phyloP scores from a whole-genome alignment of 805 yeast species.

The Zygoascus flipseniorum region DNA sequence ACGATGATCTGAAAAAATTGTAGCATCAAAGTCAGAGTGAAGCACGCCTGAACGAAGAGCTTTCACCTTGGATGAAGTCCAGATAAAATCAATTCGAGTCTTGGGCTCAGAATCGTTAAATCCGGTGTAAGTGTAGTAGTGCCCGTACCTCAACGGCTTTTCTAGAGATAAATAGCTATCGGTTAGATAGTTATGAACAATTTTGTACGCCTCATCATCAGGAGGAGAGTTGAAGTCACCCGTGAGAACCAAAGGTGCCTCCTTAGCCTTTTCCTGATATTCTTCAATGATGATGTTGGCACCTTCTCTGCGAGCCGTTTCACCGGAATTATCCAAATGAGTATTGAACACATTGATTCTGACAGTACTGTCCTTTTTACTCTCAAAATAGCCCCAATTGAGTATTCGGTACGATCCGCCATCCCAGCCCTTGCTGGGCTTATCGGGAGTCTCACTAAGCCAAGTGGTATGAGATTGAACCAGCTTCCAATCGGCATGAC shows the following conservation, averaged over 20 bases:
- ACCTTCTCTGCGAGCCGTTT: conserved; percentile 37
- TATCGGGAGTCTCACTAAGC: conserved; percentile 47
- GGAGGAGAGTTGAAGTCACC: conserved; percentile 53
- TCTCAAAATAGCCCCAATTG: conserved; percentile 21
- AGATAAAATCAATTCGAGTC: conserved; percentile 36
- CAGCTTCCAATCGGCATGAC: conserved; percentile 29
- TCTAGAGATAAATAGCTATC: conserved; percentile 29
- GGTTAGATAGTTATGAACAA: conserved; percentile 30
- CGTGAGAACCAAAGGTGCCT: conserved; percentile 30
- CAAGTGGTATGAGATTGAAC: conserved; percentile 39
- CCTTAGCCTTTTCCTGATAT: conserved; percentile 28
- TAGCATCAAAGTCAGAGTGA: conserved; percentile 7
- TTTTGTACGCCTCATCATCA: conserved; percentile 35
- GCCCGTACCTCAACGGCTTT: conserved; percentile 34
- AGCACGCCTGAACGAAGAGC: conserved; percentile 12
- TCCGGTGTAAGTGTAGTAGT: conserved; percentile 40
- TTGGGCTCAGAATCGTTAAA: conserved; percentile 27
- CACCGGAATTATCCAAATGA: conserved; percentile 44
- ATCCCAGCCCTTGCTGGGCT: conserved; percentile 47
- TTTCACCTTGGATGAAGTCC: conserved; percentile 29
- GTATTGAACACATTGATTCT: conserved; percentile 34
- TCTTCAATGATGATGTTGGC: conserved; percentile 34
- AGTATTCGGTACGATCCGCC: conserved; percentile 34
- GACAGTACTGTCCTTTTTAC: background rate
- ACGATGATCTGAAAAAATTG: conserved; percentile 14